Evolutionary conservation across 345 rosid genomes (phyloP), one percentile per base, ranked within the genome.

Genomic region (Ricinus communis): DNA sequence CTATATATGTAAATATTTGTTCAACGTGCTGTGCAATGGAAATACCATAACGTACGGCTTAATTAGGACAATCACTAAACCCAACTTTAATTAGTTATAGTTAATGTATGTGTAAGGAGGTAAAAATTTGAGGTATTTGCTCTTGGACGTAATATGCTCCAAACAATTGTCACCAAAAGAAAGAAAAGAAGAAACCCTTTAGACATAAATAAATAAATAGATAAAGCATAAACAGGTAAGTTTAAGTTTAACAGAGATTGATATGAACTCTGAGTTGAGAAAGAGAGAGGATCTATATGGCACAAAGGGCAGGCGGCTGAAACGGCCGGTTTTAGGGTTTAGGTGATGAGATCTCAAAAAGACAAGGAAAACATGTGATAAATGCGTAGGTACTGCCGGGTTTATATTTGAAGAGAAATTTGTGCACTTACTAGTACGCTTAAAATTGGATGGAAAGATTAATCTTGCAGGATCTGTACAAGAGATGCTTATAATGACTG

Each of bases 291-390:
- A 8, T 9, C 15, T 18, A 24, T 30, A n/a, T n/a, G 43, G 38
- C 21, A 53, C 27, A 21, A 2, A 47, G 25, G n/a, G 73, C 15
- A 24, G 27, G 69, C 27, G 65, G 56, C 71, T 33, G 46, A 53
- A 49, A 45, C 22, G 27, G 55, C 70, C 43, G 13, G 21, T 65
- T 14, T 46, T 73, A 73, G 76, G 76, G 76, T 73, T 71, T 71
- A 15, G 62, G 40, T 12, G 60, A 50, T 0, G 33, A 21, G 53
- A 62, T 62, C 45, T 52, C n/a, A 24, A 38, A 49, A 18, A 33
- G 30, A 31, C 1, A 16, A 24, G 49, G 0, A 61, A 71, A 22
- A 11, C 13, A 21, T 15, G 1, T 66, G 41, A 28, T 22, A 4
- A 10, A 14, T 25, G 28, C 36, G 36, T 56, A 0, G 63, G 14